Percentiles rank a stretch among this genome's conserved stretches.
Evolutionary conservation across 371 early-diverging fungal species (phyloP).

Genomic region (Chytridium lagenaria): DNA sequence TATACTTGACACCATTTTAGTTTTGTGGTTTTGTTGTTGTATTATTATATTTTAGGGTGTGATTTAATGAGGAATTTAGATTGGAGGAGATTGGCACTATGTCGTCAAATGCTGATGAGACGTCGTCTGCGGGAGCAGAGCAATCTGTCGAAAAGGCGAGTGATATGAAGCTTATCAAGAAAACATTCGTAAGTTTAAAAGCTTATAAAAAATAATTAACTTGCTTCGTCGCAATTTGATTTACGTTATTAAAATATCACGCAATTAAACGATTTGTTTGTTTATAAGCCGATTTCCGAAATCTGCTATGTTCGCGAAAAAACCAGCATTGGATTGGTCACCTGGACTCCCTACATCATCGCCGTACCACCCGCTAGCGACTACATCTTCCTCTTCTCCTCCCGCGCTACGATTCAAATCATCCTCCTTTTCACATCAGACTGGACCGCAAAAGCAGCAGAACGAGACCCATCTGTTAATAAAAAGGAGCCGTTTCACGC

Average conservation of each 20-base stretch:
- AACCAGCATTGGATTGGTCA: background rate
- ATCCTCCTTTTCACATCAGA: background rate
- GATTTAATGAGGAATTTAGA: no score
- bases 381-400: background rate
- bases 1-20: no score
- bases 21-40: no score
- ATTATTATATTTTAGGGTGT: no score
- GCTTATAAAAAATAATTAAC: no score
- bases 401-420: background rate
- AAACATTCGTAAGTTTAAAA: background rate
- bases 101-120: background rate
- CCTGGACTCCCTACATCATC: background rate
- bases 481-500: conserved; percentile 9
- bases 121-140: no score
- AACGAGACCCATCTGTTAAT: background rate
- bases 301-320: background rate
- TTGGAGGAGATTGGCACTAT: background rate
- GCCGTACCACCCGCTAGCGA: background rate
- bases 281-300: background rate
- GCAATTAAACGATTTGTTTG: no score
- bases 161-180: background rate
- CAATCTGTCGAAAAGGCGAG: background rate
- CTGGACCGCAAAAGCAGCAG: background rate
- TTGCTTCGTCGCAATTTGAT: background rate
- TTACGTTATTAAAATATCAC: background rate